Percentiles rank a stretch among this genome's conserved stretches.
These are phyloP conservation scores for Scutellaria barbata DNA, from an alignment of 257 asterid species.

Conservation along the genomic window DNA sequence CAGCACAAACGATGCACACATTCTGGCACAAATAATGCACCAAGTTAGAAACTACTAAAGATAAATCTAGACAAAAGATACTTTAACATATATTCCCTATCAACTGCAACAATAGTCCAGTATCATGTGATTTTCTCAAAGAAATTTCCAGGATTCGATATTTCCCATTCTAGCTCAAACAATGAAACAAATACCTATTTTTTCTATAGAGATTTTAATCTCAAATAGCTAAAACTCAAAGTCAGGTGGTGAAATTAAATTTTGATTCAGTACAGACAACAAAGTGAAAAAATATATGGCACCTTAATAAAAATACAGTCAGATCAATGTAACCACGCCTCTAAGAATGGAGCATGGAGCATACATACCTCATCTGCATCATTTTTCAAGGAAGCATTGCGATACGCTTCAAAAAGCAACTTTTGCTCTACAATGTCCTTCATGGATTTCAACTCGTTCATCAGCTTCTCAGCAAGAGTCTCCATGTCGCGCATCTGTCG, in stretches of 20 bases:
- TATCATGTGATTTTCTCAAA: slow-evolving; percentile 7
- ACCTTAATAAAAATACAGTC: slow-evolving; percentile 8
- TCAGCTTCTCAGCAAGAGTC: slow-evolving; percentile 69
- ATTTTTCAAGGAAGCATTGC: slow-evolving; percentile 61
- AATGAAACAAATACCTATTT: slow-evolving; percentile 9
- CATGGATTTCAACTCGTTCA: slow-evolving; percentile 85
- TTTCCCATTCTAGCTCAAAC: slow-evolving; percentile 18
- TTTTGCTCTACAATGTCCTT: slow-evolving; percentile 81
- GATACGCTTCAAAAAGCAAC: slow-evolving; percentile 78
- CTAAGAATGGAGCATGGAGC: slow-evolving; percentile 21
- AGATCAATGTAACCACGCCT: slow-evolving; percentile 15
- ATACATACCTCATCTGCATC: slow-evolving; percentile 83
- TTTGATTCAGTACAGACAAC: neutral
- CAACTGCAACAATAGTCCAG: slow-evolving; percentile 1
- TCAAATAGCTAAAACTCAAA: no score
- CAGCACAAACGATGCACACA: neutral
- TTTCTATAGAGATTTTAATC: neutral
- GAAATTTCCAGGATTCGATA: neutral
- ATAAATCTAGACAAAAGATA: neutral
- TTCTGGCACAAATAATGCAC: neutral
- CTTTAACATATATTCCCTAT: slow-evolving; percentile 12
- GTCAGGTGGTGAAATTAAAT: neutral
- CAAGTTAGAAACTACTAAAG: slow-evolving; percentile 2
- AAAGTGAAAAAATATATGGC: neutral
- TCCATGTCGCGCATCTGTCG: slow-evolving; percentile 91